phyloP scores from a whole-genome alignment of 495 filamentous ascomycete species.

The Lasiosphaeriaceae sp. region DNA sequence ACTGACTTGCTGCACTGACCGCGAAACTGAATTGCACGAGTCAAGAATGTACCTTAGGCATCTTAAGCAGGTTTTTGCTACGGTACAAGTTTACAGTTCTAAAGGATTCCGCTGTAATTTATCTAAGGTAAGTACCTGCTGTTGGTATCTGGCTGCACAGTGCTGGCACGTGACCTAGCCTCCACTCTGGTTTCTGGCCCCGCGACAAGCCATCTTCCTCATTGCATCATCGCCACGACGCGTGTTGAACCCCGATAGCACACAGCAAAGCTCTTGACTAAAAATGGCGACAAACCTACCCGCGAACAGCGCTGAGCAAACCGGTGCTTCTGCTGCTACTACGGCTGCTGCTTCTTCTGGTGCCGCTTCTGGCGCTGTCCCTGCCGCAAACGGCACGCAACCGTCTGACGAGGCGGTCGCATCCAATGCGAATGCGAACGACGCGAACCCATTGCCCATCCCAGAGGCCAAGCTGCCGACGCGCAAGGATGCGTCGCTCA shows the following conservation, averaged over 20 bases:
- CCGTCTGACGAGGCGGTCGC: not conserved
- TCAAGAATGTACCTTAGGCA: too few species aligned
- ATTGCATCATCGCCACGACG: slow-evolving; percentile 2
- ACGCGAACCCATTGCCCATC: slow-evolving; percentile 3
- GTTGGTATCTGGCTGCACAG: too few species aligned
- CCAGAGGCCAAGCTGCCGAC: slow-evolving; percentile 51
- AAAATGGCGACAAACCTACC: slow-evolving; percentile 23
- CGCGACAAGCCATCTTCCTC: not conserved
- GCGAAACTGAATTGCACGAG: too few species aligned
- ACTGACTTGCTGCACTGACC: too few species aligned
- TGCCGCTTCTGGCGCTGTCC: not conserved
- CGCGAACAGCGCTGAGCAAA: slow-evolving; percentile 15
- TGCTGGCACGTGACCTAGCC: too few species aligned
- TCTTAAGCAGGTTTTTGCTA: too few species aligned
- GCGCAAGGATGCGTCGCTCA: slow-evolving; percentile 85
- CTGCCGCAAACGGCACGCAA: slow-evolving; percentile 17
- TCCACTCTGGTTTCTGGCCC: too few species aligned
- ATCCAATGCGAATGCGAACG: not conserved
- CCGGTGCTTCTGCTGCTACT: not conserved
- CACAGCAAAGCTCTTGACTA: not conserved
- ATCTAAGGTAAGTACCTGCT: too few species aligned
- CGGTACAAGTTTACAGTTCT: too few species aligned
- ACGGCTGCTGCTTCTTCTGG: not conserved
- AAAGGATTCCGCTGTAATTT: too few species aligned
- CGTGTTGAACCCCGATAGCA: not conserved